Evolutionary conservation across 352 stramenopile species (phyloP), one percentile per base, ranked within the genome.

Genomic region (Nothophytophthora sp.): DNA sequence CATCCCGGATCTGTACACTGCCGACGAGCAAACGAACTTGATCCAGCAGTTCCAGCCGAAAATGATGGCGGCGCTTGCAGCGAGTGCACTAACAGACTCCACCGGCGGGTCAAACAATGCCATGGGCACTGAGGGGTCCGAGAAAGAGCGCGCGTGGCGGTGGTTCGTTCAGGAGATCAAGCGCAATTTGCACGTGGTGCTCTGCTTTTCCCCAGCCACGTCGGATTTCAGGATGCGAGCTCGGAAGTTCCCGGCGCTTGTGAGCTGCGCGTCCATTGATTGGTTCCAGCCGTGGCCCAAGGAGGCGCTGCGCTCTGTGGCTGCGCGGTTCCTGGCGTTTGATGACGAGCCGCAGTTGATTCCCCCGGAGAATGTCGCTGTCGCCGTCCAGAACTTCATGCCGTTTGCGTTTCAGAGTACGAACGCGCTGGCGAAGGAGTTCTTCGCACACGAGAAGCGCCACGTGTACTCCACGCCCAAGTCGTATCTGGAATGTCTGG

Each of bases 171-270:
- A 81, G 10, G 76, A 96, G 60, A 96, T 98, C 38, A 82, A 92
- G 16, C 73, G 79, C 19, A 97, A 99, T 37, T 68, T 99, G 16
- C 96, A 99, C 60, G 90, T 98, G 24, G 86, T 98, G 18, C 70
- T 99, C 7, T 97, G 90, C 50, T 98, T 99, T 54, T 97, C 81
- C 10, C 96, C 96, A 0, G 92, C 96, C n/a, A 92, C 86, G 9
- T 59, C 83, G 2, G 85, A 88, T 22, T 98, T 98, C 45, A 68
- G 92, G 2, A 74, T 76, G 32, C 84, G 96, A 23, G 87, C 93
- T 15, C 73, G 86, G 24, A 96, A 96, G 50, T 98, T 98, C 53
- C 95, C 95, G 11, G 93, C 93, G 2, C 66, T 98, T 6, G 88
- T 98, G 4, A 98, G 96, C 58, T 98, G 90, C 50, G 96, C 92